Percentiles rank a stretch among this genome's conserved stretches.
These are phyloP conservation scores for Bocquillonia castaneifolia DNA, from an alignment of 441 rosid genomes.

Conservation along the genomic window DNA sequence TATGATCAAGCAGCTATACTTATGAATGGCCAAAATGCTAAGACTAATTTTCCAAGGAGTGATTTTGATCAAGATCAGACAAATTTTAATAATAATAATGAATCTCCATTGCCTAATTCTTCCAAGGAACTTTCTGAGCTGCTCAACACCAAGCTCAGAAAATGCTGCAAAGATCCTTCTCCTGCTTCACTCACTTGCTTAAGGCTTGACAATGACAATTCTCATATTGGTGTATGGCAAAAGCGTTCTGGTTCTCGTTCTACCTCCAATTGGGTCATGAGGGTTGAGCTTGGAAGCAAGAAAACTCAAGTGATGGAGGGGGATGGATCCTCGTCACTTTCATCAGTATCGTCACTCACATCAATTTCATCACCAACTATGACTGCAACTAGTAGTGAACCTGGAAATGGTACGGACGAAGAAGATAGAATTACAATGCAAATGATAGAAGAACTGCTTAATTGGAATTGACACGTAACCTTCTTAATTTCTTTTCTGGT, in stretches of 20 bases:
- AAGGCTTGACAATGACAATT: conserved; percentile 66
- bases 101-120: conserved; percentile 22
- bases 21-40: conserved; percentile 73
- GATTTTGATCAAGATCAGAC: conserved; percentile 14
- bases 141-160: conserved; percentile 52
- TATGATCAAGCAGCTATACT: conserved; percentile 70
- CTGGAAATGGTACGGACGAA: conserved; percentile 29
- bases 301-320: conserved; percentile 20
- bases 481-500: too few species aligned
- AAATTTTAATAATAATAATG: not conserved
- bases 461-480: conserved; percentile 41
- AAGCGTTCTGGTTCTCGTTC: conserved; percentile 42
- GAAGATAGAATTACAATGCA: conserved; percentile 63
- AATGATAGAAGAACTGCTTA: conserved; percentile 74
- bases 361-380: conserved; percentile 2
- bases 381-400: conserved; percentile 13
- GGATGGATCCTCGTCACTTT: conserved; percentile 5
- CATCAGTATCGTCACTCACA: conserved; percentile 14
- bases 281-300: conserved; percentile 50
- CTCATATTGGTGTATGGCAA: conserved; percentile 85
- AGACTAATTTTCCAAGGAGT: conserved; percentile 59
- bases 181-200: conserved; percentile 67
- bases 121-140: conserved; percentile 48
- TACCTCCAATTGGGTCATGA: conserved; percentile 62
- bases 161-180: conserved; percentile 49